Percentiles rank a stretch among this genome's conserved stretches.
Conservation (phyloP, 306 rosid species). For the Luffa aegyptiaca region DNA sequence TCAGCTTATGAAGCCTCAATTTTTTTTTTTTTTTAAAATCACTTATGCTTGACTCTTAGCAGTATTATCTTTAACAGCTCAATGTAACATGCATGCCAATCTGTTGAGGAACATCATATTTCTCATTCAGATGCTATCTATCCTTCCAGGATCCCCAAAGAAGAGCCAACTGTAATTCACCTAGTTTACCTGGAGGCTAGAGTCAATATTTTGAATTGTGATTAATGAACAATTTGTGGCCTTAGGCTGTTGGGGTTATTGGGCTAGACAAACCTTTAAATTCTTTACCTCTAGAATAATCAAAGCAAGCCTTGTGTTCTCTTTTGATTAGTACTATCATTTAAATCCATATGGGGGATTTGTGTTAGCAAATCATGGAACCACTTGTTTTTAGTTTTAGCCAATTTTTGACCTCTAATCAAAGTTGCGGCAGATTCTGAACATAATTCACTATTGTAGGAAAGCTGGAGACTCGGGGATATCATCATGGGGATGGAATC, state of each 20-base stretch:
- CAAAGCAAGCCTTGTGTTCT: not conserved
- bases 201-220: not conserved
- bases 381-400: not conserved
- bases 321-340: not conserved
- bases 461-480: constrained; percentile 74
- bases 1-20: not conserved
- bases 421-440: constrained; percentile 1
- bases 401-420: not conserved
- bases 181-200: not conserved
- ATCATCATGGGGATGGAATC: constrained; percentile 99
- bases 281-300: not conserved
- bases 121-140: not conserved
- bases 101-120: not conserved
- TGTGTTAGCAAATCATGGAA: not conserved
- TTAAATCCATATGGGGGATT: not conserved
- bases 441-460: constrained; percentile 23
- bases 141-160: not conserved
- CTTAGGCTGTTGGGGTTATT: not conserved
- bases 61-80: not conserved
- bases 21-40: not conserved
- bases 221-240: not conserved
- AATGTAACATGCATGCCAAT: not conserved
- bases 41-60: not conserved
- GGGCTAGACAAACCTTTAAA: not conserved
- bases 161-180: not conserved